Base-by-base conservation (phyloP, 495 filamentous ascomycete genomes). In the Geoglossum glabrum region DNA sequence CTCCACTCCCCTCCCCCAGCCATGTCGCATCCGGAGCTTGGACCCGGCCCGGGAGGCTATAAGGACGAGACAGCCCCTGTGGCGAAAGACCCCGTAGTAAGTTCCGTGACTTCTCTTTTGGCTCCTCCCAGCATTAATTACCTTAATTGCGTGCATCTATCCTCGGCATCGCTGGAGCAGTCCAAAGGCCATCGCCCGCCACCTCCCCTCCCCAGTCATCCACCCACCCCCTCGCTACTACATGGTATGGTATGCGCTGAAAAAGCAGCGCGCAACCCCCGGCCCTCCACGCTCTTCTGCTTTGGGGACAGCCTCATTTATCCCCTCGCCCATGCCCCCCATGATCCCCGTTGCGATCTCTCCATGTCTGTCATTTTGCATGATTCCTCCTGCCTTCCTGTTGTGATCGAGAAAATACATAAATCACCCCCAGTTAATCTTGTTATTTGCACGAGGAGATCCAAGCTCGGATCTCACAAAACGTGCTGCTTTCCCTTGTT, bases 71-170 rank as follows among this genome's bases (percentile, higher is more conserved):
- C 49, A 31, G 49, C 49, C 49, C 49, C 49, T 52, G 49, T 52
- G 49, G 49, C 49, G 49, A 52, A 52, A 15, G 49, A 52, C 49
- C 49, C 49, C 17, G 49, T n/a, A n/a, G 49, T 52, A n/a, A 52
- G 49, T 52, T 27, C 23, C 46, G 21, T 28, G 49, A 52, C 13
- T 52, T 52, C 49, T 52, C 23, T 21, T 52, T 52, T 26, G 46
- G 11, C 7, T 52, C 19, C 19, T n/a, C 19, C 25, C 28, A 31
- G 49, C 49, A 27, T 52, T 52, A 7, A 45, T 45, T 45, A 21
- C 40, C 40, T 52, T 52, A 15, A 31, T 52, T 52, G 28, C 49
- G 28, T 52, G 49, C 49, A 52, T 52, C 28, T 21, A 52, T 31
- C 49, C 49, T 52, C 49, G 49, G 49, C 49, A 52, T 30, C 7